These are phyloP conservation scores for Podaxis sp. DNA, from an alignment of 768 basidiomycete genomes.

Conservation along the genomic window DNA sequence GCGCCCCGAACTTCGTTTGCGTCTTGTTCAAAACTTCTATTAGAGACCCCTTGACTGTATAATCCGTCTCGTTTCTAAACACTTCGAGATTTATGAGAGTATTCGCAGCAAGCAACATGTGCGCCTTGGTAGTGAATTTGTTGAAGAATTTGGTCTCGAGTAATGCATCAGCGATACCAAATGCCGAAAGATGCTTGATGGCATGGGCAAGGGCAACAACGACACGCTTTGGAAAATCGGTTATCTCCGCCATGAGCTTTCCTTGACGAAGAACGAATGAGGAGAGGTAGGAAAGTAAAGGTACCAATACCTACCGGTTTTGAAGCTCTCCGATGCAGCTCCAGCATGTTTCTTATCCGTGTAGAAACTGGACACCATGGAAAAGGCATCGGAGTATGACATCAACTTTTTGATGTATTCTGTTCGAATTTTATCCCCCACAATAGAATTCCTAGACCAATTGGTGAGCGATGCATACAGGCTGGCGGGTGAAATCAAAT, in stretches of 20 bases:
- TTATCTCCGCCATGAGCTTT: slow-evolving; percentile 56
- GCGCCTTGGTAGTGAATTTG: slow-evolving; percentile 70
- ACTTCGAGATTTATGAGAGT: slow-evolving; percentile 90
- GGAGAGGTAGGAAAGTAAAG: slow-evolving; percentile 1
- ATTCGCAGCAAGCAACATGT: slow-evolving; percentile 89
- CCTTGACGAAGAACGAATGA: slow-evolving; percentile 36
- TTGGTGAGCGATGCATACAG: slow-evolving; percentile 6
- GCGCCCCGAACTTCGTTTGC: slow-evolving; percentile 84
- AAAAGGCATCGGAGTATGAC: slow-evolving; percentile 70
- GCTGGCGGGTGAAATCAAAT: slow-evolving; percentile 12
- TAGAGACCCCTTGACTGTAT: slow-evolving; percentile 69
- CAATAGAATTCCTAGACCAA: slow-evolving; percentile 34
- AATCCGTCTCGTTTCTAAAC: slow-evolving; percentile 88
- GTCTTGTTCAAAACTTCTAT: slow-evolving; percentile 87
- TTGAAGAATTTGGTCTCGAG: slow-evolving; percentile 76
- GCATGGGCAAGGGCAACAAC: slow-evolving; percentile 72
- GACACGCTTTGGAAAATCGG: slow-evolving; percentile 69
- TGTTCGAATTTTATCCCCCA: slow-evolving; percentile 49
- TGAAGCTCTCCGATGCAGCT: slow-evolving; percentile 43
- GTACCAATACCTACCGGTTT: slow-evolving; percentile 36
- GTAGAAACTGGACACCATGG: slow-evolving; percentile 65
- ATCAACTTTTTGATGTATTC: slow-evolving; percentile 60
- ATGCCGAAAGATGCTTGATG: slow-evolving; percentile 68
- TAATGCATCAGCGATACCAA: slow-evolving; percentile 78
- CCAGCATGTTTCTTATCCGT: slow-evolving; percentile 43